Base-by-base conservation (phyloP, 208 protist species). In the Trypanosoma theileri region DNA sequence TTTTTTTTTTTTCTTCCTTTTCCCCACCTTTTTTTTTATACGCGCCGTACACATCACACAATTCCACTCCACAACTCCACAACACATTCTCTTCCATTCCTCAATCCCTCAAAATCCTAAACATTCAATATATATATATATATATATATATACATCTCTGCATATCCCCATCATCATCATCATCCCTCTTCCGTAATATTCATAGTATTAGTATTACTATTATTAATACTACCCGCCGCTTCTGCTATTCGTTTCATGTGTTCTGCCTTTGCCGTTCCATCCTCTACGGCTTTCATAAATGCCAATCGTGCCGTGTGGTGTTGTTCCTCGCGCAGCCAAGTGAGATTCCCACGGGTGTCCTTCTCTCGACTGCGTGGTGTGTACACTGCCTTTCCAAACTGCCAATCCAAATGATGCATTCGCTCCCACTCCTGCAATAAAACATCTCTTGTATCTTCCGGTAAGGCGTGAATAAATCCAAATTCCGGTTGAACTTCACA, bases 321-420 rank as follows among this genome's bases (percentile, higher is more conserved):
- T 59, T 76, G 77, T 22, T 76, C 71, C 70, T 96, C 92, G 12
- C 92, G 85, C 50, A 94, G 59, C 90, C 92, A 97, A 26, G 87
- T 93, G 55, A 94, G 53, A 67, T 97, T 97, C 16, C 89, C 89
- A 17, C 84, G 80, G 28, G 74, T 83, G 6, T 91, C 80, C 1
- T 6, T 35, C 69, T 97, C 89, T 16, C 22, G n/a, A 12, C 57
- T 69, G 12, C 88, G 85, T 22, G 92, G 89, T 41, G 64, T 59
- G 73, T 95, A 97, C 1, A 95, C 86, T 28, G 92, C 92, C 46
- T 93, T 93, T 52, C 92, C 92, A 59, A 97, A 97, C 76, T 97
- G 92, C 88, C 88, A 95, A 65, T 97, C 88, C 0, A 95, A 69
- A 77, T 95, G 88, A 59, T 94, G 88, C 77, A 89, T 84, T 22